A percentile compares a stretch with the other conserved stretches of the same genome.
These are phyloP conservation scores for Euphorbia schlechtendalii DNA, from an alignment of 441 rosid species.

Conservation along the genomic window DNA sequence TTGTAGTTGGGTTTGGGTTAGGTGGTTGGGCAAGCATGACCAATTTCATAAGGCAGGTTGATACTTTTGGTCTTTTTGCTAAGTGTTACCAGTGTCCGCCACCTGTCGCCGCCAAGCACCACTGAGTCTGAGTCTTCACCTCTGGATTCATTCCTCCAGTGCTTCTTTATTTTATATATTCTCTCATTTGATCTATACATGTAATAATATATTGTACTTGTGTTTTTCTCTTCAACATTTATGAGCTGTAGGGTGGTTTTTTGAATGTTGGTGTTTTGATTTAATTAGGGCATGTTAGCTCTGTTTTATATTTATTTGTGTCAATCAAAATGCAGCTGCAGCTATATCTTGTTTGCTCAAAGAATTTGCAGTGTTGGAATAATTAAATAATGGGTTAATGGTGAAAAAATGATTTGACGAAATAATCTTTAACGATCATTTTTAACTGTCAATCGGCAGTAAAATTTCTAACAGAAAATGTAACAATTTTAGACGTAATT, in stretches of 20 bases:
- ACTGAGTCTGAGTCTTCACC: slow-evolving; percentile 20
- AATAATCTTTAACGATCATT: too few relatives aligned
- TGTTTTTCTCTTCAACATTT: slow-evolving; percentile 11
- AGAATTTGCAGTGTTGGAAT: neutral
- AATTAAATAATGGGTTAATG: neutral
- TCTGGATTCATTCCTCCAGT: neutral
- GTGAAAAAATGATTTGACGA: neutral
- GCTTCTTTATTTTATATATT: neutral
- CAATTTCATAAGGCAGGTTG: slow-evolving; percentile 74
- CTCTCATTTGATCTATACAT: neutral
- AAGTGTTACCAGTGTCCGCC: slow-evolving; percentile 96
- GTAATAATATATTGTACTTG: neutral
- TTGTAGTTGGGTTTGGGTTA: slow-evolving; percentile 87
- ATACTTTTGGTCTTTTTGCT: slow-evolving; percentile 85
- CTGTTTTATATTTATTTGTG: neutral
- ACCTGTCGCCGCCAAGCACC: slow-evolving; percentile 28
- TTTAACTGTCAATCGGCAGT: too few relatives aligned
- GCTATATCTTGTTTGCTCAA: neutral
- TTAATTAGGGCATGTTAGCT: too few relatives aligned
- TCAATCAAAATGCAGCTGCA: neutral
- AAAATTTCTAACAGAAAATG: too few relatives aligned
- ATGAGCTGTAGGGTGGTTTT: slow-evolving; percentile 13
- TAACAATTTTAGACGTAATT: too few relatives aligned
- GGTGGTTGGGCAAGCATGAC: slow-evolving; percentile 98
- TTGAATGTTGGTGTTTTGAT: slow-evolving; percentile 12